Evolutionary conservation across 192 early-diverging fungal genomes (phyloP), one percentile per base, ranked within the genome.

Genomic region (Fimicolochytrium jonesii): DNA sequence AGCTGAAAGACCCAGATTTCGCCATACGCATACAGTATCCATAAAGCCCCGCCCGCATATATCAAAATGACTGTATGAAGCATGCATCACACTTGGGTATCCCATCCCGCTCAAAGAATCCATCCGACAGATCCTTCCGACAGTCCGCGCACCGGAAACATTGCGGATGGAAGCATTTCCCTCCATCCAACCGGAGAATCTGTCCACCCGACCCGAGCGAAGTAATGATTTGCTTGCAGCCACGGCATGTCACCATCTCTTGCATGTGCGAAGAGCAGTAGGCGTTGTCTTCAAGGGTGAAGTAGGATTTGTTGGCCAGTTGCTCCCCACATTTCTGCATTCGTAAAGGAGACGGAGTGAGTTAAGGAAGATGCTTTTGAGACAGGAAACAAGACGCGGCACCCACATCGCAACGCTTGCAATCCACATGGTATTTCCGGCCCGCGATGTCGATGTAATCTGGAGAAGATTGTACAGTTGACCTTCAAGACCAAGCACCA

Each of bases 341-440:
- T 13, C 0, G 33, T 7, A 58, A 58, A 44, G 22, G 42, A 9
- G 22, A 41, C 15, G 7, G 15, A n/a, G 37, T 56, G 6, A 9
- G 25, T 25, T n/a, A n/a, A n/a, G n/a, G n/a, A n/a, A n/a, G n/a
- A n/a, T n/a, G n/a, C n/a, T n/a, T n/a, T n/a, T n/a, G n/a, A n/a
- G n/a, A n/a, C n/a, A n/a, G n/a, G n/a, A n/a, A 7, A 17, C 25
- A 29, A 17, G 15, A n/a, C 36, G 5, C 17, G 23, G 18, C 13
- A 55, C 54, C 26, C 35, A 66, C 64, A 57, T 66, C 64, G 53
- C 64, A 66, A 17, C 64, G 53, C 46, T 66, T 66, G 56, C 64
- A 66, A 30, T 57, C 64, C 34, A 66, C 20, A 35, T 66, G 64
- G 48, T 58, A 66, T 37, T 66, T 66, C 18, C 64, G 64, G 31